Conservation (phyloP, 2,329 filamentous ascomycete species). For the Ceratocystis papillata region DNA sequence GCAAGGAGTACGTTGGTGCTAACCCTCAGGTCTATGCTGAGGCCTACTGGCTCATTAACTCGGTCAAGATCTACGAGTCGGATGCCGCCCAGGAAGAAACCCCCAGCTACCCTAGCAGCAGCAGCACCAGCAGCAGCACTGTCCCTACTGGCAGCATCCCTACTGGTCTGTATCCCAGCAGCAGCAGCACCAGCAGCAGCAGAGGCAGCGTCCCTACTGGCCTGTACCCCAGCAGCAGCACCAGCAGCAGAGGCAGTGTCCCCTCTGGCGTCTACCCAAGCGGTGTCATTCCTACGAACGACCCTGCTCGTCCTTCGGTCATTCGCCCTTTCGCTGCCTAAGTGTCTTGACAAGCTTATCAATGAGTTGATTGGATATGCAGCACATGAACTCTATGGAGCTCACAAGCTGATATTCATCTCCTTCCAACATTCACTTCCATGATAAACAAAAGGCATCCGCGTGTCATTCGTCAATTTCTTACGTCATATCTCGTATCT, state of each 20-base stretch:
- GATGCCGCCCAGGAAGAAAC: too few species aligned
- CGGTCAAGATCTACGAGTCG: slow-evolving; percentile 47
- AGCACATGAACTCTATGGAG: not conserved
- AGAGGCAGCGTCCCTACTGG: too few species aligned
- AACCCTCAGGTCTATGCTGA: slow-evolving; percentile 61
- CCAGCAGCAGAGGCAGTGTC: not conserved
- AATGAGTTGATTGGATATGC: not conserved
- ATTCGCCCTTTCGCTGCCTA: slow-evolving; percentile 17
- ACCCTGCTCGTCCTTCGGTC: not conserved
- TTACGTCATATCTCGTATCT: slow-evolving; percentile 4
- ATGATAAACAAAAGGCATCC: not conserved
- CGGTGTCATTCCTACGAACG: too few species aligned
- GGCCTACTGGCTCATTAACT: slow-evolving; percentile 68
- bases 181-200: too few species aligned
- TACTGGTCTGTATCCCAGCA: too few species aligned
- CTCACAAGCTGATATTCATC: not conserved
- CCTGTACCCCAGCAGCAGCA: too few species aligned
- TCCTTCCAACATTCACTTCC: not conserved
- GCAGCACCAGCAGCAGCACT: too few species aligned
- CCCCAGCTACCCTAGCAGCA: too few species aligned
- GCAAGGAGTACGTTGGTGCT: slow-evolving; percentile 58
- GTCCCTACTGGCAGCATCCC: too few species aligned
- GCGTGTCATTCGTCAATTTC: not conserved
- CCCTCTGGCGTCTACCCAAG: too few species aligned
- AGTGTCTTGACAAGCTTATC: not conserved